Percentiles rank a stretch among this genome's conserved stretches.
These are phyloP conservation scores for Saccharum hybrid DNA, from an alignment of 202 grass and related monocot species.

Conservation along the genomic window DNA sequence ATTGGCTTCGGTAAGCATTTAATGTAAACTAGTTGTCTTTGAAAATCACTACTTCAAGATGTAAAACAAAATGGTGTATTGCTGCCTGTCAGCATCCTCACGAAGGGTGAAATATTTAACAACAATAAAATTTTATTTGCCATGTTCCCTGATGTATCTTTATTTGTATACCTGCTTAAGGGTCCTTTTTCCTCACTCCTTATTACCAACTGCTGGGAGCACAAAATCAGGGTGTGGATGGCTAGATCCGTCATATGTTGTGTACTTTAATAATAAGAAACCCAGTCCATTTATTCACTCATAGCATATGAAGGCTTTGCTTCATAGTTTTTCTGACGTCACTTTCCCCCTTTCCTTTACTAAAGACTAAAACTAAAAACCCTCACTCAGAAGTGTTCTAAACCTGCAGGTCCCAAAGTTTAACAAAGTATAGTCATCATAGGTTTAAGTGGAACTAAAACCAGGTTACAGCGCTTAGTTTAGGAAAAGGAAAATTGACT, in stretches of 20 bases:
- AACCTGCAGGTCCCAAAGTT: not conserved
- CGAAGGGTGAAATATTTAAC: constrained; percentile 27
- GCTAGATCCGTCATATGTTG: not conserved
- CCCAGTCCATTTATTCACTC: not conserved
- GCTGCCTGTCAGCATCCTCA: not conserved
- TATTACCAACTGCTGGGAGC: constrained; percentile 3
- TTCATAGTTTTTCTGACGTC: not conserved
- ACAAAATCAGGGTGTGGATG: not conserved
- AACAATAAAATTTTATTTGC: not conserved
- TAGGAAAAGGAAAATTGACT: not conserved
- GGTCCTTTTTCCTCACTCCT: not conserved
- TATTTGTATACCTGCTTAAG: constrained; percentile 8
- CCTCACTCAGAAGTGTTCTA: not conserved
- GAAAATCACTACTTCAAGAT: not conserved
- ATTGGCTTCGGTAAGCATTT: constrained; percentile 65
- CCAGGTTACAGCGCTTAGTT: not conserved
- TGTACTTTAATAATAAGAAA: constrained; percentile 3
- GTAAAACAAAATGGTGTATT: not conserved
- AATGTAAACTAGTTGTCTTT: constrained; percentile 1
- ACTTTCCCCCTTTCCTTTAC: not conserved
- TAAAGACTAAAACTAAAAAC: not conserved
- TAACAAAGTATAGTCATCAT: not conserved
- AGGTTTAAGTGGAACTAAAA: not conserved
- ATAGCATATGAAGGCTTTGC: constrained; percentile 29
- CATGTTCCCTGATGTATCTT: not conserved